These are phyloP conservation scores for Lachnellula suecica DNA, from an alignment of 2,329 filamentous ascomycete species.

Conservation along the genomic window DNA sequence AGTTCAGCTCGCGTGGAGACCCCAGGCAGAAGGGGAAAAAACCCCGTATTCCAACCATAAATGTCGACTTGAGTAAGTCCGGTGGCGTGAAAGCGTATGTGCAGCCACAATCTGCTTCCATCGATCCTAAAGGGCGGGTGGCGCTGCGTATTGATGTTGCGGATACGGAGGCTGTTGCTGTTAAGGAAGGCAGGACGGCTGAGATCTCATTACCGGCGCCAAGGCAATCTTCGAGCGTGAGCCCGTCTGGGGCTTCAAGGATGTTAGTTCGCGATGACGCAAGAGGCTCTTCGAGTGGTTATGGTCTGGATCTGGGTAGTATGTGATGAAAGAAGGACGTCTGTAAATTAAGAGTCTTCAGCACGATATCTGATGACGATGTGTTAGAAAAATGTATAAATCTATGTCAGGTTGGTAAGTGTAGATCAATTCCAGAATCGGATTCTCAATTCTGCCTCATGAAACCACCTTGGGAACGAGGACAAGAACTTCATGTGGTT, in stretches of 20 bases:
- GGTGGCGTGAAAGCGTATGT: slow-evolving; percentile 33
- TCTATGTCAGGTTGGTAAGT: too few species aligned
- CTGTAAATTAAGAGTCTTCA: background rate
- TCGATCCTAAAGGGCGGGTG: slow-evolving; percentile 31
- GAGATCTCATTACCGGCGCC: slow-evolving; percentile 8
- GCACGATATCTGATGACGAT: background rate
- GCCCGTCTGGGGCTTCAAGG: background rate
- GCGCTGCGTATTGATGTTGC: slow-evolving; percentile 23
- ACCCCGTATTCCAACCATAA: slow-evolving; percentile 3
- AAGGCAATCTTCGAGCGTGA: background rate
- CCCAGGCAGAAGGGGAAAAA: background rate
- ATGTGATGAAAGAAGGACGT: background rate
- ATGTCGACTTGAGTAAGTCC: slow-evolving; percentile 28
- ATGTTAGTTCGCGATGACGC: background rate
- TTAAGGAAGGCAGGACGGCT: slow-evolving; percentile 25
- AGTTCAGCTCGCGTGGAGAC: slow-evolving; percentile 7
- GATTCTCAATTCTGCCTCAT: too few species aligned
- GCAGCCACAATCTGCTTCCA: slow-evolving; percentile 23
- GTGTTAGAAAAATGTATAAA: background rate
- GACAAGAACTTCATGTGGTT: too few species aligned
- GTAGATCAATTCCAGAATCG: too few species aligned
- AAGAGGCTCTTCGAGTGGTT: background rate
- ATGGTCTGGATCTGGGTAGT: background rate
- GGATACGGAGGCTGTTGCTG: slow-evolving; percentile 27
- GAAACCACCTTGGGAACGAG: too few species aligned